Conservation (phyloP, 306 rosid species). For the Hippophae rhamnoides region DNA sequence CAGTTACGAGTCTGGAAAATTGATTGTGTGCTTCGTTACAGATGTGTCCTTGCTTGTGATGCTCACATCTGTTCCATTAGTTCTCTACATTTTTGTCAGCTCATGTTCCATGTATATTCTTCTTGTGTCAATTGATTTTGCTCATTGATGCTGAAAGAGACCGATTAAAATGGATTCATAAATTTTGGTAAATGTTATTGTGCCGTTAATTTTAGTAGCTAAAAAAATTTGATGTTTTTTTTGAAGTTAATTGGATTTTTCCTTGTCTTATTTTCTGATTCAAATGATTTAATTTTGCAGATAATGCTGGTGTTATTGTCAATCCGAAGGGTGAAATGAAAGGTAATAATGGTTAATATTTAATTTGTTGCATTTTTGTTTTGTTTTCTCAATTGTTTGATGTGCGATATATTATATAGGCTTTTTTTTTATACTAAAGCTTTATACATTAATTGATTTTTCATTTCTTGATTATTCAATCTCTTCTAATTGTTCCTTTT, state of each 20-base stretch:
- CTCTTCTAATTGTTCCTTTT: background rate
- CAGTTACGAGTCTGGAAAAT: slow-evolving; percentile 38
- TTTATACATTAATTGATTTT: background rate
- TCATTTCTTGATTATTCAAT: background rate
- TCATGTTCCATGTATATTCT: too few species aligned
- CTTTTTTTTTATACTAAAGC: too few species aligned
- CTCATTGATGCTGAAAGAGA: too few species aligned
- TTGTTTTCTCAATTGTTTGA: background rate
- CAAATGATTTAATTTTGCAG: slow-evolving; percentile 12
- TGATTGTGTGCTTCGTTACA: slow-evolving; percentile 30
- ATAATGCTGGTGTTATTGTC: slow-evolving; percentile 49
- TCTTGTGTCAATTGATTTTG: too few species aligned
- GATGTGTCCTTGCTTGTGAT: slow-evolving; percentile 20
- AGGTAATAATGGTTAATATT: slow-evolving; percentile 15
- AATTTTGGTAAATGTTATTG: too few species aligned
- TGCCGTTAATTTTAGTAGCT: too few species aligned
- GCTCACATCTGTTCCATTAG: slow-evolving; percentile 40
- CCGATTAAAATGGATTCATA: background rate
- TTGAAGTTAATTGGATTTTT: too few species aligned
- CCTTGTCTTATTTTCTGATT: background rate
- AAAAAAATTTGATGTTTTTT: too few species aligned
- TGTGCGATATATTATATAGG: too few species aligned
- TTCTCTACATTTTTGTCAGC: slow-evolving; percentile 1
- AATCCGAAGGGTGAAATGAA: slow-evolving; percentile 59
- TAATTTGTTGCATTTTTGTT: too few species aligned